phyloP scores from a whole-genome alignment of 2,329 filamentous ascomycete species.

The Pseudopithomyces maydicus region DNA sequence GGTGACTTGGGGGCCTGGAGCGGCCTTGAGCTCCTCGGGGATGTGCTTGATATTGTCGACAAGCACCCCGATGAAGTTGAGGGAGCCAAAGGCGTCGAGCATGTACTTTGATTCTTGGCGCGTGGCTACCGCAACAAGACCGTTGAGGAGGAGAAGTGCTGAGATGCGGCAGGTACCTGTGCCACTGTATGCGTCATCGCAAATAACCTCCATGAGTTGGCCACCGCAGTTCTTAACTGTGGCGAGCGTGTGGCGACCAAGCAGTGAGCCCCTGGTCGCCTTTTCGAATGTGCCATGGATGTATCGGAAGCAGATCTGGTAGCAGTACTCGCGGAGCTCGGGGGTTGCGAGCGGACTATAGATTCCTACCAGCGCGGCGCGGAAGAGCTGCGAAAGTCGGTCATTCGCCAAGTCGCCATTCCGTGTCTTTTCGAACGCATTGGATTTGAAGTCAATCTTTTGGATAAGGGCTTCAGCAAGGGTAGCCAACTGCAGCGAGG shows the following conservation, averaged over 20 bases:
- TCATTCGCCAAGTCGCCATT: conserved; percentile 79
- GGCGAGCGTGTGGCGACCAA: conserved; percentile 61
- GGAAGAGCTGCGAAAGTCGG: conserved; percentile 89
- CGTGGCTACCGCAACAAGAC: conserved; percentile 74
- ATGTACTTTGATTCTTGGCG: conserved; percentile 74
- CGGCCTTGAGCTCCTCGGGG: conserved; percentile 64
- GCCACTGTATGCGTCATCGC: conserved; percentile 89
- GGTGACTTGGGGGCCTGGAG: conserved; percentile 54
- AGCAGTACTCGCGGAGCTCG: conserved; percentile 80
- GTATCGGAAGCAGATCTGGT: conserved; percentile 89
- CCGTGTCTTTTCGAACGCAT: conserved; percentile 50
- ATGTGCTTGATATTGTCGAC: conserved; percentile 85
- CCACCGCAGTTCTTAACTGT: conserved; percentile 81
- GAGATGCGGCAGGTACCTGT: conserved; percentile 82
- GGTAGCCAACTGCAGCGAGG: conserved; percentile 76
- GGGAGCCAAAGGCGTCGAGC: conserved; percentile 76
- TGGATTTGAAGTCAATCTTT: conserved; percentile 66
- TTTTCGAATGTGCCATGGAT: conserved; percentile 68
- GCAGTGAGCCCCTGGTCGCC: conserved; percentile 41
- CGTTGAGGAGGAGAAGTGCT: conserved; percentile 81
- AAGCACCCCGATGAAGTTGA: conserved; percentile 90
- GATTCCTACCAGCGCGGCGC: conserved; percentile 80
- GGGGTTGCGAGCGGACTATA: conserved; percentile 73
- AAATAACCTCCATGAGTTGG: conserved; percentile 81
- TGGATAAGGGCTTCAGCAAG: conserved; percentile 76